A percentile compares a stretch with the other conserved stretches of the same genome.
Conservation (phyloP, 2,329 filamentous ascomycete genomes). For the Hypoxylon sp. region DNA sequence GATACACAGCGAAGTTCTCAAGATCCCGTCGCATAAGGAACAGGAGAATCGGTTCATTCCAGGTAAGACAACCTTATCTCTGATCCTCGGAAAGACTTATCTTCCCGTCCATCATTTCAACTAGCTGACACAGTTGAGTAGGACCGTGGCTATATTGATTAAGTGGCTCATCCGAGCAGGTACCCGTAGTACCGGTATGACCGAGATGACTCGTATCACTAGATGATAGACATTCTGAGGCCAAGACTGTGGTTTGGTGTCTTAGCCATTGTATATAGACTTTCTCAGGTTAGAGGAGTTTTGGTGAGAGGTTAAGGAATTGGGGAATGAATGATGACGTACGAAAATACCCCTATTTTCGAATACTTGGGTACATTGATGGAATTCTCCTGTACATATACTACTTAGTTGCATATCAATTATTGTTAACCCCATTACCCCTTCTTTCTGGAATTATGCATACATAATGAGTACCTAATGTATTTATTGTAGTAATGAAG, state of each 20-base stretch:
- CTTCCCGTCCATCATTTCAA: neutral
- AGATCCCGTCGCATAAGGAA: constrained; percentile 51
- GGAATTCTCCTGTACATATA: constrained; percentile 25
- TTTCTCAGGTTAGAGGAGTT: constrained; percentile 3
- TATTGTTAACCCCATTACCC: neutral
- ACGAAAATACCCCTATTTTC: constrained; percentile 33
- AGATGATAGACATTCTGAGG: constrained; percentile 36
- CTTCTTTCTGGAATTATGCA: neutral
- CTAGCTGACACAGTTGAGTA: constrained; percentile 34
- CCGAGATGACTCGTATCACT: constrained; percentile 18
- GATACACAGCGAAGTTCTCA: constrained; percentile 52
- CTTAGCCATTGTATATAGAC: constrained; percentile 12
- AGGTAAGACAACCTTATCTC: constrained; percentile 41
- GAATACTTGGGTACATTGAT: constrained; percentile 7
- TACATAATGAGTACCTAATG: neutral
- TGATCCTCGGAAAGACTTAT: constrained; percentile 14
- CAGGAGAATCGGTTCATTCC: constrained; percentile 50
- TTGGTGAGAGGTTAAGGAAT: constrained; percentile 7
- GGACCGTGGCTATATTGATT: constrained; percentile 54
- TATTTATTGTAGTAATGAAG: constrained; percentile 6
- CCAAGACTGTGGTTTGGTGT: constrained; percentile 5
- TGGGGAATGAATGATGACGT: constrained; percentile 21
- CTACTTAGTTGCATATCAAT: constrained; percentile 16
- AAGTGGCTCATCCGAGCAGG: constrained; percentile 21
- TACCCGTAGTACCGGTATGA: constrained; percentile 17